These are phyloP conservation scores for Rostrohypoxylon terebratum DNA, from an alignment of 495 filamentous ascomycete species.

Conservation along the genomic window DNA sequence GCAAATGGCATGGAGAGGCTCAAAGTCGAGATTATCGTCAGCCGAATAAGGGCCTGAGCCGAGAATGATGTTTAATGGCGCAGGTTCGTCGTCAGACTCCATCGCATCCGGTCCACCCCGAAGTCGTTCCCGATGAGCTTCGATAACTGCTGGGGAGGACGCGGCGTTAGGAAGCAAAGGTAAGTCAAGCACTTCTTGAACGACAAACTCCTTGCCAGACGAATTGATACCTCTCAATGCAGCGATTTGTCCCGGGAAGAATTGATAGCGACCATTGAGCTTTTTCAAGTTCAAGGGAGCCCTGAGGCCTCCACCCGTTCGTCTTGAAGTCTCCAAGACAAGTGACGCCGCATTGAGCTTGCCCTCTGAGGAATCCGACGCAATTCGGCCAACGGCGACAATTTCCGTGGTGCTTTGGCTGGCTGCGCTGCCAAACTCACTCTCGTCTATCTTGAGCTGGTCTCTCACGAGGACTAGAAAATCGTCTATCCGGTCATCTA, in stretches of 20 bases:
- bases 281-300: constrained; percentile 81
- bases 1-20: constrained; percentile 84
- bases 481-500: constrained; percentile 95
- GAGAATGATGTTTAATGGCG: constrained; percentile 79
- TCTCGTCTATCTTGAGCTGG: constrained; percentile 78
- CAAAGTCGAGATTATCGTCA: constrained; percentile 89
- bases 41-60: constrained; percentile 91
- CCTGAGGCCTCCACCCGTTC: constrained; percentile 83
- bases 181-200: constrained; percentile 77
- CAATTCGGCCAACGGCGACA: constrained; percentile 89
- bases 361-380: constrained; percentile 84
- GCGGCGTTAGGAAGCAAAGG: constrained; percentile 78
- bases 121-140: constrained; percentile 73
- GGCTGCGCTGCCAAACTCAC: constrained; percentile 88
- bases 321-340: constrained; percentile 86
- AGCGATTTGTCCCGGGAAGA: constrained; percentile 96
- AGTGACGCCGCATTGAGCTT: constrained; percentile 85
- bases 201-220: constrained; percentile 83
- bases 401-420: constrained; percentile 86
- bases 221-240: constrained; percentile 88
- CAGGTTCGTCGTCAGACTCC: constrained; percentile 63
- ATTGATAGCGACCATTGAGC: constrained; percentile 72
- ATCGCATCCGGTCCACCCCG: constrained; percentile 68
- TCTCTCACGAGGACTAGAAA: constrained; percentile 78
- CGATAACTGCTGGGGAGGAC: constrained; percentile 69